Evolutionary conservation across 78 protist genomes (phyloP), one percentile per base, ranked within the genome.

Genomic region (Dictyostelium discoideum): DNA sequence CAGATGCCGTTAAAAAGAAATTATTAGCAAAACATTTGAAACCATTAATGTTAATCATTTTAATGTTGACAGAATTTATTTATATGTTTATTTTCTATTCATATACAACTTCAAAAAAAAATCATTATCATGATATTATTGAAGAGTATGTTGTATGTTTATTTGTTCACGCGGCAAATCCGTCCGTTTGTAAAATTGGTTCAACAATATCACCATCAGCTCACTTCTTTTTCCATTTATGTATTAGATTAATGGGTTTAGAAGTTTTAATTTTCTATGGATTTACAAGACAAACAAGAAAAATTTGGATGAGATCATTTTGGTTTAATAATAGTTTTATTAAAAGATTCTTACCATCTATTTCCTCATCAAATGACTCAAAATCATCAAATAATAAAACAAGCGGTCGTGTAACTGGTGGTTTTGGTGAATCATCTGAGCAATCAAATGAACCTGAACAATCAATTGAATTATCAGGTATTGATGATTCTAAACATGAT

Each of bases 191-290:
- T 29, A 18, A 73, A 60, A 3, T 18, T 20, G n/a, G 39, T 37
- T 39, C 22, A 63, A 60, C 73, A 1, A 6, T 87, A 16, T 69
- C 93, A 39, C 82, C 32, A 1, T 24, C 72, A 3, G 39, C 77
- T 13, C 81, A 80, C 1, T 46, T 90, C n/a, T 13, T 50, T 44
- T 83, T 73, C 32, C 84, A 67, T 7, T 82, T 90, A 7, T 73
- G 54, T 0, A 10, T 50, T 10, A 18, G 95, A 8, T 22, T 90
- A 14, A n/a, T 83, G 74, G 95, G 88, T n/a, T 48, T 90, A 2
- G 95, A 90, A n/a, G 32, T 29, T 2, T 39, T 90, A 9, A 10
- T 90, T 10, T 90, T 90, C 42, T 90, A 72, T 73, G 95, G 87
- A 0, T 82, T 80, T 14, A 72, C 76, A 1, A 79, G 26, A 26